Conservation (phyloP, 345 rosid species). For the Kernera saxatilis region DNA sequence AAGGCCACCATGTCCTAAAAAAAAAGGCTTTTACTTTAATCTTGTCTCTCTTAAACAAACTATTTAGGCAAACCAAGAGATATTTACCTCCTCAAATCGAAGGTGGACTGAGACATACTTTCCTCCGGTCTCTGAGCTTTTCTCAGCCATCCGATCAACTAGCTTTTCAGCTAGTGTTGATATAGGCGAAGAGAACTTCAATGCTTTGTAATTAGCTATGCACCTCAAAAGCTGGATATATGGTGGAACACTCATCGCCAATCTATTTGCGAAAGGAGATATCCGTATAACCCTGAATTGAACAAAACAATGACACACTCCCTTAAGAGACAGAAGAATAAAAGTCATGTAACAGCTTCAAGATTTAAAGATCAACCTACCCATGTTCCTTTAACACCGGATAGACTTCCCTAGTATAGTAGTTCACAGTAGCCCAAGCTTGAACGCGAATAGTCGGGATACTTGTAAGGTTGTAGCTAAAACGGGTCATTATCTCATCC, state of each 20-base stretch:
- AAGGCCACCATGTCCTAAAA: conserved; percentile 96
- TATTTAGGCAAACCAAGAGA: background rate
- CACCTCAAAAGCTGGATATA: conserved; percentile 83
- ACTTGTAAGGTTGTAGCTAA: conserved; percentile 48
- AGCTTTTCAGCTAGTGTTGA: conserved; percentile 57
- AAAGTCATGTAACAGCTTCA: background rate
- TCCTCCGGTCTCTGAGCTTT: conserved; percentile 64
- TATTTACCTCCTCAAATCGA: conserved; percentile 83
- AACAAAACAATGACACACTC: background rate
- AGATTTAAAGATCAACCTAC: conserved; percentile 36
- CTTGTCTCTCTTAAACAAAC: background rate
- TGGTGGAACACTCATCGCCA: conserved; percentile 91
- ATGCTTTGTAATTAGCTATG: conserved; percentile 77
- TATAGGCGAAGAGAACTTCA: conserved; percentile 65
- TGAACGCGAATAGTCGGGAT: conserved; percentile 59
- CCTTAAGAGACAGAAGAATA: background rate
- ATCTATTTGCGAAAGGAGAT: conserved; percentile 91
- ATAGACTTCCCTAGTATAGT: conserved; percentile 58
- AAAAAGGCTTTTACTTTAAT: background rate
- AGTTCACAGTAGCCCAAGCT: conserved; percentile 77
- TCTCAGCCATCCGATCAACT: conserved; percentile 61
- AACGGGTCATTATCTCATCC: conserved; percentile 54
- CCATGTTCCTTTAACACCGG: conserved; percentile 67
- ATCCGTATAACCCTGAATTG: conserved; percentile 72
- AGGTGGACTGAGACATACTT: conserved; percentile 84